phyloP scores from a whole-genome alignment of 768 basidiomycete genomes.

The Tephrocybe sp. region DNA sequence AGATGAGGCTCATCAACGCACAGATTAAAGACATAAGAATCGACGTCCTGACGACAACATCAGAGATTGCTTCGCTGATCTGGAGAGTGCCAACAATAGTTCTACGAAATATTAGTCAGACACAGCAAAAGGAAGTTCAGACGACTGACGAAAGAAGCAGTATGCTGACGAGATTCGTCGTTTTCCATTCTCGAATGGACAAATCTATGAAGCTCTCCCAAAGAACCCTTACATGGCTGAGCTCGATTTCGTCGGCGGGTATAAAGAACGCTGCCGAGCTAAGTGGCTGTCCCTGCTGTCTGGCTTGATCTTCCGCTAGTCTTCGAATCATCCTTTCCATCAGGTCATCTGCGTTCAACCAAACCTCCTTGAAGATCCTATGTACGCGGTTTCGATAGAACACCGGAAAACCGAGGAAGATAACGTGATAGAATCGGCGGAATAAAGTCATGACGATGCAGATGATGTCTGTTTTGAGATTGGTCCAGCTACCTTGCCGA shows the following conservation, averaged over 20 bases:
- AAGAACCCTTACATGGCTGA: conserved; percentile 21
- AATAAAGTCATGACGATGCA: background rate
- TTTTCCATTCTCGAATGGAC: conserved; percentile 71
- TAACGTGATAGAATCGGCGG: background rate
- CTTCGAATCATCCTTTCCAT: background rate
- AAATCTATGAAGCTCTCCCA: conserved; percentile 77
- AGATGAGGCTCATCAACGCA: conserved; percentile 67
- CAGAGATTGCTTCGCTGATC: conserved; percentile 43
- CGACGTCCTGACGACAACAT: conserved; percentile 58
- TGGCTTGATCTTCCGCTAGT: background rate
- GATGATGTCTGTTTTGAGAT: too few species aligned
- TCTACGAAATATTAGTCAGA: conserved; percentile 27
- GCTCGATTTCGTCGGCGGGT: background rate
- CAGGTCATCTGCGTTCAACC: background rate
- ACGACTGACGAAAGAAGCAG: conserved; percentile 43
- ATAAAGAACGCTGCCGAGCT: conserved; percentile 1
- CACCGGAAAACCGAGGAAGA: background rate
- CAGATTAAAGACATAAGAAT: conserved; percentile 65
- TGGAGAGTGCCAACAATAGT: conserved; percentile 73
- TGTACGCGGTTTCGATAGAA: background rate
- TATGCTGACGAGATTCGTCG: conserved; percentile 68
- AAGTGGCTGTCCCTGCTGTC: background rate
- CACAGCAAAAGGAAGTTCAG: background rate
- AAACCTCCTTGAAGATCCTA: background rate
- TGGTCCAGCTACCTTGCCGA: too few species aligned